Evolutionary conservation across 495 filamentous ascomycete genomes (phyloP).

Genomic region (Penicillium ucsense): DNA sequence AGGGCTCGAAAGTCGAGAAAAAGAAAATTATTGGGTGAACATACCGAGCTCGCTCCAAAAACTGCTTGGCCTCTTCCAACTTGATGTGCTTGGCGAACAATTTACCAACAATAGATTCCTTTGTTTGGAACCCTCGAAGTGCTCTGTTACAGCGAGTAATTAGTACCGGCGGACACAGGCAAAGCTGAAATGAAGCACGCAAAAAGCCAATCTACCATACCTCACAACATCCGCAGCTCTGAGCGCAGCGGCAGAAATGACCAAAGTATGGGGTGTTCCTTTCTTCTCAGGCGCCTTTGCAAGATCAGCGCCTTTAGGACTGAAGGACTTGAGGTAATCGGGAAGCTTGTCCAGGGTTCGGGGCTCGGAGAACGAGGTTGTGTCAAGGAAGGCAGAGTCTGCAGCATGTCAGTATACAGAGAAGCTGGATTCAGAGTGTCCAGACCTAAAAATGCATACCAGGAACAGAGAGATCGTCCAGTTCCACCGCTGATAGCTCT

Average conservation of each 20-base stretch:
- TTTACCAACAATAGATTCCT: constrained; percentile 71
- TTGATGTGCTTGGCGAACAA: constrained; percentile 99
- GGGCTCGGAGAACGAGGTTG: constrained; percentile 54
- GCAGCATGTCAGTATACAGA: constrained; percentile 7
- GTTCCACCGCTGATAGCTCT: constrained; percentile 69
- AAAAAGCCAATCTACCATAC: constrained; percentile 25
- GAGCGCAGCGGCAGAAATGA: constrained; percentile 69
- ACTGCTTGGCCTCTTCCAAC: constrained; percentile 71
- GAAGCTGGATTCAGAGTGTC: background rate
- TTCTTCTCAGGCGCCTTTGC: constrained; percentile 53
- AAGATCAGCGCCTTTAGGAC: constrained; percentile 39
- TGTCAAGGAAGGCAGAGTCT: constrained; percentile 58
- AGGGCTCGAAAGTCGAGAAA: background rate
- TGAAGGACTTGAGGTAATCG: constrained; percentile 61
- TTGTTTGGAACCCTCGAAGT: constrained; percentile 66
- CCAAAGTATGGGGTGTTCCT: constrained; percentile 78
- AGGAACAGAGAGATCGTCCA: constrained; percentile 72
- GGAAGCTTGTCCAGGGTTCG: constrained; percentile 62
- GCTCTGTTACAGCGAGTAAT: constrained; percentile 34
- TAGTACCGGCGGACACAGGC: background rate
- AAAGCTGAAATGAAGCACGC: background rate
- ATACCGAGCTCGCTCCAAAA: constrained; percentile 53
- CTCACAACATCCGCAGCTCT: constrained; percentile 71
- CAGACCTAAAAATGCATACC: constrained; percentile 39
- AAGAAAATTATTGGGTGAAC: background rate